A percentile compares a stretch with the other conserved stretches of the same genome.
Evolutionary conservation across 441 rosid genomes (phyloP).

Genomic region (Cnidoscolus chayamansa): DNA sequence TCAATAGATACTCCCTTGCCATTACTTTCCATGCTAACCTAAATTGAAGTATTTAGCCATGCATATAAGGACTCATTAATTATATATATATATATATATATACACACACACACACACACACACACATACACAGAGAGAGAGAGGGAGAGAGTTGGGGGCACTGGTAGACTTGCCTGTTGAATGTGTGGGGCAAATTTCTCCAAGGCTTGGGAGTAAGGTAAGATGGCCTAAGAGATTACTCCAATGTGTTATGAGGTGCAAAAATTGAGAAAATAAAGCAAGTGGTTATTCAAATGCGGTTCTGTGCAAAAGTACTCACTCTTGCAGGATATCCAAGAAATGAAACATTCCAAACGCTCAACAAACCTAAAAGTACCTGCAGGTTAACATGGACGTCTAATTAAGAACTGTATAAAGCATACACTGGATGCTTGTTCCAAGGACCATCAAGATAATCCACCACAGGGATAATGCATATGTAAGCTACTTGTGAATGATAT

Average conservation of each 20-base stretch:
- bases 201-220: conserved; percentile 89
- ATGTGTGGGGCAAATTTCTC: conserved; percentile 96
- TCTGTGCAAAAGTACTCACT: conserved; percentile 42
- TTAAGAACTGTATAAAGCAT: conserved; percentile 19
- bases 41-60: conserved; percentile 23
- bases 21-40: conserved; percentile 99
- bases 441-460: neutral
- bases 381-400: conserved; percentile 23
- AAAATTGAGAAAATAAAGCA: conserved; percentile 9
- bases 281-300: conserved; percentile 8
- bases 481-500: neutral
- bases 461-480: neutral
- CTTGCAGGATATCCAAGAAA: conserved; percentile 94
- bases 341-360: conserved; percentile 94
- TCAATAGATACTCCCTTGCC: conserved; percentile 97
- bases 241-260: conserved; percentile 6
- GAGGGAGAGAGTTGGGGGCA: conserved; percentile 12
- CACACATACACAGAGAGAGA: neutral
- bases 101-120: too few species aligned
- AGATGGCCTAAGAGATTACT: conserved; percentile 64
- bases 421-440: neutral
- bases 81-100: too few species aligned
- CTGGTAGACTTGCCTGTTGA: conserved; percentile 62
- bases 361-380: conserved; percentile 85
- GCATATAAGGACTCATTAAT: conserved; percentile 2